Evolutionary conservation across 2,329 filamentous ascomycete genomes (phyloP).

Genomic region (Pyrenochaeta sp.): DNA sequence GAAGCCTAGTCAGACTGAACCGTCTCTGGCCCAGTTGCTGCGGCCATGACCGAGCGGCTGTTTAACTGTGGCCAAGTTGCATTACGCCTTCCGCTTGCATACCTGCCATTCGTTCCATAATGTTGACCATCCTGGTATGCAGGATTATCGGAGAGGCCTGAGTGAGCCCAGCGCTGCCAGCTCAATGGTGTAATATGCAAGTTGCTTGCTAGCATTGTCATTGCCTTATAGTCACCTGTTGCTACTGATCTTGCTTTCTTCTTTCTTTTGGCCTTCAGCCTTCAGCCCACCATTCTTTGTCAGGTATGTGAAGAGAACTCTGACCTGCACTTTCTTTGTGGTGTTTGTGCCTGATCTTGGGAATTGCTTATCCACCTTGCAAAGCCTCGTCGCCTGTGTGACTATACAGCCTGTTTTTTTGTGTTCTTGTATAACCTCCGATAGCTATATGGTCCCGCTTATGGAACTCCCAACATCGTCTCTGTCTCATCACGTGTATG

Average conservation of each 20-base stretch:
- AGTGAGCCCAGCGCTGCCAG: conserved; percentile 36
- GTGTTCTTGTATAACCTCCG: conserved; percentile 18
- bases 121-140: conserved; percentile 35
- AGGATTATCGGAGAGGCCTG: conserved; percentile 36
- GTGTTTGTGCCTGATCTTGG: not conserved
- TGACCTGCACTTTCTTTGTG: not conserved
- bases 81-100: conserved; percentile 34
- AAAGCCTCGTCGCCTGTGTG: conserved; percentile 1
- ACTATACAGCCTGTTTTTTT: conserved; percentile 12
- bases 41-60: conserved; percentile 23
- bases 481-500: conserved; percentile 30
- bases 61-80: conserved; percentile 14
- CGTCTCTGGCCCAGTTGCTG: conserved; percentile 20
- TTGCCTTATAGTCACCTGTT: conserved; percentile 39
- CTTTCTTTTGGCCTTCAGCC: conserved; percentile 28
- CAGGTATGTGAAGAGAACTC: conserved; percentile 35
- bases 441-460: conserved; percentile 19
- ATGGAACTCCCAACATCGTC: conserved; percentile 5
- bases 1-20: conserved; percentile 30
- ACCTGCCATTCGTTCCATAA: conserved; percentile 27
- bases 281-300: conserved; percentile 36
- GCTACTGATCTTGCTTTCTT: conserved; percentile 23
- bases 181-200: conserved; percentile 33
- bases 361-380: not conserved
- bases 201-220: conserved; percentile 23